Evolutionary conservation across 768 basidiomycete genomes (phyloP), one percentile per base, ranked within the genome.

Genomic region (Coprinopsis sp.): DNA sequence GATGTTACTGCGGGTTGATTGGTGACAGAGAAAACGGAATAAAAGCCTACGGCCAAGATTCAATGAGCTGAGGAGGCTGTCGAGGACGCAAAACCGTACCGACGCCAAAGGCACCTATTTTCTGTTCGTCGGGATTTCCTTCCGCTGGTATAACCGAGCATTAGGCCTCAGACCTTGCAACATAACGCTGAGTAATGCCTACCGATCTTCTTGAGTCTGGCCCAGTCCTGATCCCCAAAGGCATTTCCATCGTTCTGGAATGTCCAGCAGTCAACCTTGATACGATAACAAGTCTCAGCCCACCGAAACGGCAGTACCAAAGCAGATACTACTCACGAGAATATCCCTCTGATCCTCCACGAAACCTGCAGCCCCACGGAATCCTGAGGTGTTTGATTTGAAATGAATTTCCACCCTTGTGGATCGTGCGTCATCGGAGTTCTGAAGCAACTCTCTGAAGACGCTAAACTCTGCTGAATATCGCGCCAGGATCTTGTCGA

Each of bases 401-500:
- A 93, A 92, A 40, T 72, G 78, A 34, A 94, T 87, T 64, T 94
- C 85, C 2, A 84, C 90, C 12, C 73, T 67, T 42, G 72, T 79
- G 2, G 89, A 81, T 36, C 77, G 83, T 3, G 88, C 92, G 65
- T 96, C 94, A 61, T 96, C 93, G 22, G 93, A 93, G 61, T 99
- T 97, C 70, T 98, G 95, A 0, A 97, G 69, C 4, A 99, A 77
- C 63, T 97, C 95, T 40, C 94, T 69, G 54, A 77, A 77, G 7
- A 77, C 76, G 14, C 93, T 95, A 56, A 93, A 90, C 70, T 96
- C 93, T 43, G 91, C 94, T 11, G 87, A 90, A 66, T 99, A 99
- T 22, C 95, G 76, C 8, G 95, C 92, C 18, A 99, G 80, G 21
- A 98, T 91, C 67, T 93, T 97, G 73, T 96, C 94, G 44, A 97